Evolutionary conservation across 352 stramenopile genomes (phyloP), one percentile per base, ranked within the genome.

Genomic region (Pythium graminicola): DNA sequence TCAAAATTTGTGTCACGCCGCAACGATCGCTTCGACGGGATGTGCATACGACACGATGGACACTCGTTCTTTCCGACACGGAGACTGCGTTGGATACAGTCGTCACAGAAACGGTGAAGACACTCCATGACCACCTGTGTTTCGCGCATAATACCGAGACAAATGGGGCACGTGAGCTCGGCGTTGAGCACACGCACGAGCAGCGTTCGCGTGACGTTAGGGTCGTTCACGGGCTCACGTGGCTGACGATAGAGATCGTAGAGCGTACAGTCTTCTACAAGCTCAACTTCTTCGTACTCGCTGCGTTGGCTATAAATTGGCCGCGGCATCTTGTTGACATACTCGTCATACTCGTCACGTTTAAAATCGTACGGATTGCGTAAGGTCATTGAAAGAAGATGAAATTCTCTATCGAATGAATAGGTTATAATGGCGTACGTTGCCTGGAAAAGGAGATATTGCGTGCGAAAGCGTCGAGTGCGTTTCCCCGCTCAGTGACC

Each of bases 81-180:
- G 38, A 97, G 70, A 60, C 83, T 89, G 24, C 84, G 87, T 46
- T 93, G 72, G 55, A 97, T 95, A 67, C 88, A 97, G 26, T 93
- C 75, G 51, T 80, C 67, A 49, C 88, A 97, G 61, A 97, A 97
- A 33, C 88, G 79, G 61, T 97, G 88, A 41, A 97, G 69, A 62
- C 88, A 97, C 58, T 95, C 81, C 72, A 94, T 95, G 11, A 97
- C 86, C 16, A 94, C 86, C 42, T 77, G 76, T n/a, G 86, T 90
- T 44, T 86, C 72, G 49, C 73, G 72, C 54, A 93, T 81, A 43
- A 93, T 89, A 27, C 84, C 76, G 11, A 97, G 65, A 51, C 88
- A 97, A 40, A 97, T 81, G 10, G 86, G 84, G 50, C 88, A 97
- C 50, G 76, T 86, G 22, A 96, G 72, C 48, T 95, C 79, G 20